Conservation (phyloP, 805 yeast species). For the Ogataea parapolymorpha region DNA sequence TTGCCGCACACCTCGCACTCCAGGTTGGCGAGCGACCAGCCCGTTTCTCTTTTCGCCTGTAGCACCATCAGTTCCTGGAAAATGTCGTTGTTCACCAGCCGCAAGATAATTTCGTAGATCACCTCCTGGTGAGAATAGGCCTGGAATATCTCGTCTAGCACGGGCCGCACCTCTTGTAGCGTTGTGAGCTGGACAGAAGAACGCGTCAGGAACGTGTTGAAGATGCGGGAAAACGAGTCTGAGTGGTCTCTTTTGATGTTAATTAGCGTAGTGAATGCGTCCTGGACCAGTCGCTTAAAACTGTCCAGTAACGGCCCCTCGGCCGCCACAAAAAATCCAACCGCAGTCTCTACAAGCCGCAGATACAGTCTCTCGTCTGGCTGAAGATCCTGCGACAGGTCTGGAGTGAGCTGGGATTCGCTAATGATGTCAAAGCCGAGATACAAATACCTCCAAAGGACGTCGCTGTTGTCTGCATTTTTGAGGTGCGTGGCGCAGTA, state of each 20-base stretch:
- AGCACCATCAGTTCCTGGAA: conserved; percentile 43
- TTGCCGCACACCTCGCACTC: conserved; percentile 79
- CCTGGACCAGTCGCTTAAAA: conserved; percentile 40
- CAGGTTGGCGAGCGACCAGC: conserved; percentile 56
- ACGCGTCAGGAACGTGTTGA: conserved; percentile 51
- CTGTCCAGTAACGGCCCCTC: conserved; percentile 29
- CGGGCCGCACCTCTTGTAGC: conserved; percentile 54
- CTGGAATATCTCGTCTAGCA: conserved; percentile 59
- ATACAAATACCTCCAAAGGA: conserved; percentile 35
- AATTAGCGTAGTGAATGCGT: conserved; percentile 39
- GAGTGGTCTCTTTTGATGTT: conserved; percentile 28
- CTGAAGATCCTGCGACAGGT: conserved; percentile 21
- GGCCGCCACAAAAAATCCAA: conserved; percentile 32
- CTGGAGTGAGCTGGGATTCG: conserved; percentile 17
- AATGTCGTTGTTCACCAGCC: conserved; percentile 56
- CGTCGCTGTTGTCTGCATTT: conserved; percentile 8
- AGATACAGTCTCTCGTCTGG: conserved; percentile 39
- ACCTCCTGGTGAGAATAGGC: conserved; percentile 64
- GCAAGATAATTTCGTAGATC: conserved; percentile 48
- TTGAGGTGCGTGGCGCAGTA: conserved; percentile 3
- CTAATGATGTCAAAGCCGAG: conserved; percentile 35
- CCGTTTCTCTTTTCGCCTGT: conserved; percentile 43
- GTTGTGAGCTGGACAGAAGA: conserved; percentile 48
- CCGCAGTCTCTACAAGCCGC: conserved; percentile 37
- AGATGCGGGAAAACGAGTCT: conserved; percentile 49